These are phyloP conservation scores for Moesziomyces aphidis DNA, from an alignment of 1,284 basidiomycete species.

Conservation along the genomic window DNA sequence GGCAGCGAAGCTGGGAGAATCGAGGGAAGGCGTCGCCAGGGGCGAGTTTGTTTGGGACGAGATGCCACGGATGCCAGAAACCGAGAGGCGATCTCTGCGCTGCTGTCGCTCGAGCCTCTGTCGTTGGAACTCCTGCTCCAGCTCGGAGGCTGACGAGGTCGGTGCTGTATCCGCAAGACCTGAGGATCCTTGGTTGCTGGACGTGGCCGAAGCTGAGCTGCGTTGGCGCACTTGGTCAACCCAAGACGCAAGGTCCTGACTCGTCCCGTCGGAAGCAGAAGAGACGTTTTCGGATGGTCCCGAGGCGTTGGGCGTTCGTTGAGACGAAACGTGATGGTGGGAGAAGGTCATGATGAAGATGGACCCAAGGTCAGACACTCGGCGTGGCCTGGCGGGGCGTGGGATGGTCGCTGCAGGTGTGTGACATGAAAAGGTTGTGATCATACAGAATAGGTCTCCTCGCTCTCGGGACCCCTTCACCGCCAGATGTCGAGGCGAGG, in stretches of 20 bases:
- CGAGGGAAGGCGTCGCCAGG: slow-evolving; percentile 27
- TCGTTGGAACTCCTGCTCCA: slow-evolving; percentile 39
- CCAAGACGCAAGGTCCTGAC: slow-evolving; percentile 47
- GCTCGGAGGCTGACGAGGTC: slow-evolving; percentile 25
- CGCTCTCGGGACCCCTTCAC: background rate
- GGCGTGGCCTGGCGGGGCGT: background rate
- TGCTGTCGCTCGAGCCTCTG: slow-evolving; percentile 41
- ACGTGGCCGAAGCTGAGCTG: slow-evolving; percentile 23
- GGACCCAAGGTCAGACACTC: background rate
- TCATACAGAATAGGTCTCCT: background rate
- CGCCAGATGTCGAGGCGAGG: background rate
- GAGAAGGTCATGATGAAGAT: slow-evolving; percentile 17
- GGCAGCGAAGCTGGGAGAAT: slow-evolving; percentile 5
- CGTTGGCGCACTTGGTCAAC: slow-evolving; percentile 43
- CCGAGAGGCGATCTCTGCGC: slow-evolving; percentile 34
- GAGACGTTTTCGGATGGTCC: slow-evolving; percentile 15
- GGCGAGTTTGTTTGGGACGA: slow-evolving; percentile 30
- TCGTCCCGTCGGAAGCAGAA: slow-evolving; percentile 16
- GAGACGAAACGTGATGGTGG: slow-evolving; percentile 13
- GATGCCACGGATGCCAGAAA: slow-evolving; percentile 43
- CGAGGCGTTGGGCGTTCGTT: slow-evolving; percentile 9
- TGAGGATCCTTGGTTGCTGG: slow-evolving; percentile 2
- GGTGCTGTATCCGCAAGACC: slow-evolving; percentile 3
- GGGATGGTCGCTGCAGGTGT: background rate
- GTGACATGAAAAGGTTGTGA: background rate